Evolutionary conservation across 257 asterid species (phyloP), one percentile per base, ranked within the genome.

Genomic region (Rhazya stricta): DNA sequence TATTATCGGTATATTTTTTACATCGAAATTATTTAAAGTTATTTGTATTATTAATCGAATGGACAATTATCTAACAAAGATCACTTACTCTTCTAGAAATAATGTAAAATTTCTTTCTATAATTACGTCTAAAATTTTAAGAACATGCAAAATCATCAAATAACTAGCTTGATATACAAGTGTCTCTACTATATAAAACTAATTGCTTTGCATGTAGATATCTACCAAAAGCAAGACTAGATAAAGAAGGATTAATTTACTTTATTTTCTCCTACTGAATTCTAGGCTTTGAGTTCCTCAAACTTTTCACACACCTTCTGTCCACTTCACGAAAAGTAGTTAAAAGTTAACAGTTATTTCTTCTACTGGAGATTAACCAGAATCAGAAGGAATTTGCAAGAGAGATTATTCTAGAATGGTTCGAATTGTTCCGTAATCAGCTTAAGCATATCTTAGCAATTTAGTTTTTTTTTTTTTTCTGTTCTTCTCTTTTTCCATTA

Each of bases 71-170:
- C 1, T 43, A 43, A 43, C 48, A 43, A 43, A 43, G 13, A n/a
- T 43, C 12, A 43, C 9, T 8, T 43, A 10, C 13, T 7, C 13
- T 43, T 43, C 1, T 43, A 0, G n/a, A n/a, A n/a, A n/a, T 15
- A 5, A 2, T 1, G 53, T 48, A 48, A 48, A 4, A 7, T 54
- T 25, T 3, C 32, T 56, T 56, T n/a, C 9, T 2, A 56, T 56
- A 34, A 56, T 56, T n/a, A 25, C 16, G 19, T 27, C 21, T 11
- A 58, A 39, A 58, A 58, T 58, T 58, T 58, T 29, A 27, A 8
- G 66, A 58, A 58, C 37, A 63, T 63, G 27, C 69, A 36, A 65
- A 60, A 65, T 65, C 46, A 65, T 16, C 46, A 3, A 34, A 65
- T 34, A 62, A 4, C 41, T 62, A 62, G 32, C 41, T 62, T 54